phyloP scores from a whole-genome alignment of 192 early-diverging fungal genomes.

The Entrophospora sp. region DNA sequence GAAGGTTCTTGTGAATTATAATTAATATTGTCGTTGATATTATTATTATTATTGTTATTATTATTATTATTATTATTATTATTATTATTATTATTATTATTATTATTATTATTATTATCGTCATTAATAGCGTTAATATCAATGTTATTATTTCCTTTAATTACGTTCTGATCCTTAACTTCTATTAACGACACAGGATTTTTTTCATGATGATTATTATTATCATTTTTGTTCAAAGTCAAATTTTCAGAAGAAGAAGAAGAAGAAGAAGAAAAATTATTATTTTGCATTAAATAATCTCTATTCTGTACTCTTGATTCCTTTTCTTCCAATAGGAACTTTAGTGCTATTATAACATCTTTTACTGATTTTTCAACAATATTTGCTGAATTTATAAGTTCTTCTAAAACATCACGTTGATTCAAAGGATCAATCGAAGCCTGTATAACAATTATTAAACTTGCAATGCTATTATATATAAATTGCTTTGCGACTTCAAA shows the following conservation, averaged over 20 bases:
- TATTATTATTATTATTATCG: background rate
- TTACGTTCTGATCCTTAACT: too few relatives aligned
- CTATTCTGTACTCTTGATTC: constrained; percentile 36
- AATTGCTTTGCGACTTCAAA: constrained; percentile 53
- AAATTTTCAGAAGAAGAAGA: too few relatives aligned
- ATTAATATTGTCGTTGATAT: too few relatives aligned
- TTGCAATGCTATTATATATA: constrained; percentile 57
- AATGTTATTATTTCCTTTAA: too few relatives aligned
- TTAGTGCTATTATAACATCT: constrained; percentile 40
- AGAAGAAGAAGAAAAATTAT: background rate
- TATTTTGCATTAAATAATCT: constrained; percentile 17
- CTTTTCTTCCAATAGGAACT: constrained; percentile 44
- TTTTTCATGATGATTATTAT: too few relatives aligned
- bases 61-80: background rate
- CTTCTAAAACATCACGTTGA: constrained; percentile 43
- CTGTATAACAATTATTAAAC: constrained; percentile 48
- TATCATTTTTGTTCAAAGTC: too few relatives aligned
- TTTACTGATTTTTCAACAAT: constrained; percentile 47
- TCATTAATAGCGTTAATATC: too few relatives aligned
- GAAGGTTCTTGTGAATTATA: too few relatives aligned
- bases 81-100: background rate
- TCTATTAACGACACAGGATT: too few relatives aligned
- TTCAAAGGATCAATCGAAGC: constrained; percentile 50
- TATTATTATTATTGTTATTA: background rate
- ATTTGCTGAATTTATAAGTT: constrained; percentile 38